Base-by-base conservation (phyloP, 768 basidiomycete genomes). In the Boletus sensibilis region DNA sequence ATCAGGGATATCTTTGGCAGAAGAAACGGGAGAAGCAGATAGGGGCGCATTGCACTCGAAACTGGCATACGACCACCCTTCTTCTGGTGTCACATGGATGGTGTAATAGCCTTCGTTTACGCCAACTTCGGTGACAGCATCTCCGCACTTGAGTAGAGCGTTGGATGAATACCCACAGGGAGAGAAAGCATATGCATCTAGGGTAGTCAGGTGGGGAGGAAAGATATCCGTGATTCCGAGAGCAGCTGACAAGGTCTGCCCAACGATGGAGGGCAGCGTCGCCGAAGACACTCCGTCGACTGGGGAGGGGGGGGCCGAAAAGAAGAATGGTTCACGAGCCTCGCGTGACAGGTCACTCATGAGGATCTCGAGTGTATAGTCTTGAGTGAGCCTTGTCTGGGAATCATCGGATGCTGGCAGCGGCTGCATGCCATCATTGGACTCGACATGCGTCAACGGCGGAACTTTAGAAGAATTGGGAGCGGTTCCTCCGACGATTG, bases 21-120 rank as follows among this genome's bases (percentile, higher is more conserved):
- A 67, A 41, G 69, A 63, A 53, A 58, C 52, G 10, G 64, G 62
- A 46, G 70, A 58, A 41, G 72, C 59, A 41, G 75, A 69, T 42
- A 88, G 76, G 5, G 92, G 92, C n/a, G 97, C 85, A 73, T 99
- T 99, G 77, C 93, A 96, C 75, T 99, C 97, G 77, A 99, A 98
- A 66, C 90, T 93, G 60, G 97, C 97, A 72, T 97, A 99, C 44
- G 94, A 97, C 90, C 94, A 98, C 53, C 92, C 96, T 65, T 91
- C 87, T 73, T 98, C 97, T 27, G 97, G 97, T 1, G 97, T 99
- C 57, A 98, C 96, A 70, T 99, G 97, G 53, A 99, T 96, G 8
- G 94, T 98, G 71, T 92, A 98, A 74, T 99, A 99, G 38, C 96
- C 93, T 72, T 98, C 97, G 16, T 85, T 84, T 21, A 46, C 52